Base-by-base conservation (phyloP, 75 land plant species). In the Adiantum capillusveneris region DNA sequence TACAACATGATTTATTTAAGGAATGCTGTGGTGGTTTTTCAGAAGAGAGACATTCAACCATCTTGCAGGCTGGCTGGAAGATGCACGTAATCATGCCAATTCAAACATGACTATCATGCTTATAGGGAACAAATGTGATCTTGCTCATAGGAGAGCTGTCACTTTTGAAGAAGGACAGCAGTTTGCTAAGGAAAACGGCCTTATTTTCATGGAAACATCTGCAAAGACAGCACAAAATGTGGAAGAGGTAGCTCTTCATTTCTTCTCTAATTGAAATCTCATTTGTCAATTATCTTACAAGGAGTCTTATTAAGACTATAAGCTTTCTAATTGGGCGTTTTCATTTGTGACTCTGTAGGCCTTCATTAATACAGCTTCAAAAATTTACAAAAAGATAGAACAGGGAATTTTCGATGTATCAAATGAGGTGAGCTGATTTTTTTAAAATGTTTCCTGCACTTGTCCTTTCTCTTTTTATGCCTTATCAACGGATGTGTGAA, bases 31-130 rank as follows among this genome's bases (percentile, higher is more conserved):
- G 9, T 29, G 18, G 18, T 19, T 9, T 27, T 30, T 56, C 57
- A 90, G 96, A 79, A 78, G 96, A 62, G 96, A 90, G 45, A 90
- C 96, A 31, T 90, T 90, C 62, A 87, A 87, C 64, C 96, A 90
- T 65, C 80, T 90, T 56, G 85, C 93, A 57, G 87, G 84, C 68
- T 90, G 96, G 96, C 57, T 90, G 72, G 96, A 90, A 63, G 96
- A 90, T 79, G 96, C 96, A 17, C 80, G 88, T 66, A 84, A 90
- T 56, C 96, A 90, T 75, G 96, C 96, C 34, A 90, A 81, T 75
- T 80, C 96, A 31, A 90, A 90, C 65, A 90, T 90, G 96, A 81
- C 96, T 19, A 87, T 90, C 13, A 90, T 90, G 92, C 85, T 90
- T 12, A 84, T 90, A 53, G 96, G 96, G 25, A 90, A 90, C 63